Evolutionary conservation across 2,329 filamentous ascomycete species (phyloP), one percentile per base, ranked within the genome.

Genomic region (Aspergillus versicolor): DNA sequence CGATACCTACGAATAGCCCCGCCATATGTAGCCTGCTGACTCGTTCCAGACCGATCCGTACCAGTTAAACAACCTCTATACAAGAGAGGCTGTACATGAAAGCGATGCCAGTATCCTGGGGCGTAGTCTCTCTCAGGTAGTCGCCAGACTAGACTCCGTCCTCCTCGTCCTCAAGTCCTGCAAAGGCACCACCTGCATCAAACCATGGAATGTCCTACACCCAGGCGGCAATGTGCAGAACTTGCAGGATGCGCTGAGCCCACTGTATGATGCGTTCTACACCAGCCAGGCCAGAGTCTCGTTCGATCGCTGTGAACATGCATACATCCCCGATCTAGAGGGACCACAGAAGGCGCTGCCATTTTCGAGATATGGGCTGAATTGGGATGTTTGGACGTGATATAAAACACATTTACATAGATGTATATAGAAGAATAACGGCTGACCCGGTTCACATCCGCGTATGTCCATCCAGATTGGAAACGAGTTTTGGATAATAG

Each of bases 141-240:
- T 69, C 22, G 50, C 30, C 11, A 64, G 74, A 3, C 64, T 77
- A 0, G 73, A 77, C 55, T 64, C 75, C 2, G 60, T 77, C 1
- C 61, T 77, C 0, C 55, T 77, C n/a, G 71, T 76, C 0, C 61
- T 76, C 4, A 77, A 77, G 40, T 72, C 74, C 0, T 77, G 75
- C 63, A 67, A 73, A 49, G 72, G 67, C 7, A 37, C 41, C 4
- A 68, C 66, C 4, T 77, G 75, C 51, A 67, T 70, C 34, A 59
- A 70, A 44, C 75, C 75, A 2, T 77, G 74, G 75, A 56, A 66
- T 21, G 63, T 69, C 1, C 60, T 77, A 2, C 75, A 77, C 37
- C 69, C 70, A 0, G 59, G 61, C 2, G 67, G 70, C 2, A 51
- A 61, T 0, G 73, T 77, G 0, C 40, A 49, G 3, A 70, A 57